Evolutionary conservation across 148 eudicot species (phyloP).

Genomic region (Heliosperma pusillum): DNA sequence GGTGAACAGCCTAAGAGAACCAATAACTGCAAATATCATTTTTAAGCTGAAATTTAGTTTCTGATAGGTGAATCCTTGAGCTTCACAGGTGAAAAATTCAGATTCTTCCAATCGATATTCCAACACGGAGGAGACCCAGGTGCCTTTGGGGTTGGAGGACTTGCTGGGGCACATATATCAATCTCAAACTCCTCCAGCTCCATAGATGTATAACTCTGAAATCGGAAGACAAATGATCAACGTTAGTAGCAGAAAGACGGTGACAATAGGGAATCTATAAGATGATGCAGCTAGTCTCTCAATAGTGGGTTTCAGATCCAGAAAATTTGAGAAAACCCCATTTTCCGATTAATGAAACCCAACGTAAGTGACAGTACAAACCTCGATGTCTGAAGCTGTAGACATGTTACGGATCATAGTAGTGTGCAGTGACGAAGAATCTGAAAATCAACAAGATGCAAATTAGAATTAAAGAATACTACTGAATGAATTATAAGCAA

Average conservation of each 20-base stretch:
- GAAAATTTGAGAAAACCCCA: too few species aligned
- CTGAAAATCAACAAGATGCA: conserved; percentile 13
- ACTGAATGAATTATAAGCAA: neutral
- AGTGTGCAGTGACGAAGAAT: conserved; percentile 1
- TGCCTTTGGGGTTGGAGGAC: conserved; percentile 17
- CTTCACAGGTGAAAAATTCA: conserved; percentile 23
- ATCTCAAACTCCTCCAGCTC: conserved; percentile 19
- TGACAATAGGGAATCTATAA: neutral
- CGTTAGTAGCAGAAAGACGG: neutral
- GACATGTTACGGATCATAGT: neutral
- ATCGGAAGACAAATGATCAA: neutral
- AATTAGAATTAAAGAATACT: neutral
- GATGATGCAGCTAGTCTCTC: too few species aligned
- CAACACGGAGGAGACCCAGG: conserved; percentile 19
- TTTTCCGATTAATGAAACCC: too few species aligned
- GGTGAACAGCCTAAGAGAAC: too few species aligned
- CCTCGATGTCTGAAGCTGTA: conserved; percentile 5
- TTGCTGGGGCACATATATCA: conserved; percentile 10
- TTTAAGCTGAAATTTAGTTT: neutral
- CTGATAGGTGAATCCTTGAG: conserved; percentile 25
- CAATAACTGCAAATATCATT: neutral
- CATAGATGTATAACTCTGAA: conserved; percentile 14
- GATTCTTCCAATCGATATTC: conserved; percentile 10
- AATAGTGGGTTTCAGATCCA: too few species aligned
- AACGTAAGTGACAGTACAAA: too few species aligned